Conservation (phyloP, 2,329 filamentous ascomycete species). For the Tolypocladium amazonense region DNA sequence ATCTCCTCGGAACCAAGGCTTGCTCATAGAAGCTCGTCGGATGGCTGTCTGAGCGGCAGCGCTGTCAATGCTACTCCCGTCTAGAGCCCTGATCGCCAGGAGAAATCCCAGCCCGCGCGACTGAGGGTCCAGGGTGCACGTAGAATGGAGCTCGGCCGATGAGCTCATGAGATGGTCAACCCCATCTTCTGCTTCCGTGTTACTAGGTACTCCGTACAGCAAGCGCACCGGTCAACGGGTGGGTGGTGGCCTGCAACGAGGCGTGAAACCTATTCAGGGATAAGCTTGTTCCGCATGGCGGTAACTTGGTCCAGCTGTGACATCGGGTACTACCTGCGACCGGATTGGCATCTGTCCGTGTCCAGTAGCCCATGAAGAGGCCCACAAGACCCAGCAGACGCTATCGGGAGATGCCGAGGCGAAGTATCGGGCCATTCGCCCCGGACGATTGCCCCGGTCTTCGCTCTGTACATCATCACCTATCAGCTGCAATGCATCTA, state of each 20-base stretch:
- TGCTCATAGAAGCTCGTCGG: not conserved
- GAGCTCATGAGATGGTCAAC: not conserved
- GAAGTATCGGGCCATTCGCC: not conserved
- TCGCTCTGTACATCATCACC: not conserved
- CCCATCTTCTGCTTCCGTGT: not conserved
- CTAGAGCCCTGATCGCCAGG: not conserved
- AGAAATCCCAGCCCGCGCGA: not conserved
- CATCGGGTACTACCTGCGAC: conserved; percentile 8
- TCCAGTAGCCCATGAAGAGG: not conserved
- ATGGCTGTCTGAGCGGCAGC: not conserved
- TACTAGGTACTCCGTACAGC: not conserved
- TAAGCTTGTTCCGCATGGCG: conserved; percentile 4
- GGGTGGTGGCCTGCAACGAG: conserved; percentile 6
- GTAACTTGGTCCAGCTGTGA: conserved; percentile 5
- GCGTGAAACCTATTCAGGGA: conserved; percentile 8
- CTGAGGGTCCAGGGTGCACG: not conserved
- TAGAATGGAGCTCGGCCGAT: not conserved
- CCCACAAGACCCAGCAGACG: not conserved
- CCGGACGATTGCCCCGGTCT: not conserved
- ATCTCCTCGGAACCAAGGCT: conserved; percentile 2
- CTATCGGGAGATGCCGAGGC: conserved; percentile 6
- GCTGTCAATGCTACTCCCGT: not conserved
- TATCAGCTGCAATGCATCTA: not conserved
- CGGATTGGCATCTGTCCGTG: conserved; percentile 6
- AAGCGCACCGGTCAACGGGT: not conserved